Conservation (phyloP, 1,284 basidiomycete species). For the Schizopora paradoxa region DNA sequence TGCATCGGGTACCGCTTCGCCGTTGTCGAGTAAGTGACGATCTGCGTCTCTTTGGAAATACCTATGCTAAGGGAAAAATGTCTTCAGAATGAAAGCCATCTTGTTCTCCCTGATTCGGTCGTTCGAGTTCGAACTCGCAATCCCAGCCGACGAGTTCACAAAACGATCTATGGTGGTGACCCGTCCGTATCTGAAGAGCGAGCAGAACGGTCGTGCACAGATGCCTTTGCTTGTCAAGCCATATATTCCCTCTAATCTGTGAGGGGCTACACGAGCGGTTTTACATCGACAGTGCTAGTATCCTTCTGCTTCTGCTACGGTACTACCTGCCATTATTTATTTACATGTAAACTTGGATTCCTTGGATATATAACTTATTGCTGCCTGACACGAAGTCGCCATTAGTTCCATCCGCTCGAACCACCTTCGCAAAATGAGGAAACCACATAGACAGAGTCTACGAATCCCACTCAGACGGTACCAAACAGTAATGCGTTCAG, state of each 20-base stretch:
- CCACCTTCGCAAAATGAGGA: too few species aligned
- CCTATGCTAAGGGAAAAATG: neutral
- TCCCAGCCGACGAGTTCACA: constrained; percentile 22
- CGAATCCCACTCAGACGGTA: too few species aligned
- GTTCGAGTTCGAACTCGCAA: constrained; percentile 22
- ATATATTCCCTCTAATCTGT: neutral
- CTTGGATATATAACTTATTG: too few species aligned
- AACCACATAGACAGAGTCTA: too few species aligned
- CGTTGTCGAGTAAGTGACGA: constrained; percentile 31
- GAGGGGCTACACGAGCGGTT: too few species aligned
- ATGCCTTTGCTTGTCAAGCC: constrained; percentile 23
- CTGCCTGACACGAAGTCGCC: too few species aligned
- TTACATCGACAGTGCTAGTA: too few species aligned
- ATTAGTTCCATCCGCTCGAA: too few species aligned
- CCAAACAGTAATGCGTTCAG: too few species aligned
- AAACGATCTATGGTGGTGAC: constrained; percentile 18
- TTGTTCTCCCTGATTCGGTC: constrained; percentile 22
- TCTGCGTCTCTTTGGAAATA: neutral
- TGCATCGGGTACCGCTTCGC: constrained; percentile 41
- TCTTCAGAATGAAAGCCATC: constrained; percentile 25
- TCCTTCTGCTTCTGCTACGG: too few species aligned
- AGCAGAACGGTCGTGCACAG: constrained; percentile 19
- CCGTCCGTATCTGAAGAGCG: constrained; percentile 20
- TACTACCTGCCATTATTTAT: too few species aligned
- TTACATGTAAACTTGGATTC: too few species aligned